These are phyloP conservation scores for Calonectria ilicicola DNA, from an alignment of 2,329 filamentous ascomycete species.

Conservation along the genomic window DNA sequence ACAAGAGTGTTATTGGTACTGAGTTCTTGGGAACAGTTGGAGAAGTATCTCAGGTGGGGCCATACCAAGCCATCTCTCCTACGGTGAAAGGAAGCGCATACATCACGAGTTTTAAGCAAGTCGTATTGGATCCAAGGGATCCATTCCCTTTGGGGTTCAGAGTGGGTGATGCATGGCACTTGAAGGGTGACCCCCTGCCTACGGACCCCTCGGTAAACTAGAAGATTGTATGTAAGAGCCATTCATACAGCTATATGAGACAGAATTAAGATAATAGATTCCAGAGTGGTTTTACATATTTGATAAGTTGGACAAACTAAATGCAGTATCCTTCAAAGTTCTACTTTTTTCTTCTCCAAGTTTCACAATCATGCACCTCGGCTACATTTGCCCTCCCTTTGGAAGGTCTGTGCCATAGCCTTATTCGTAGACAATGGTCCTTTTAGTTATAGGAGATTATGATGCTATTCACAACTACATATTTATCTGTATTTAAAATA, in stretches of 20 bases:
- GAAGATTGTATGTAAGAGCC: too few species aligned
- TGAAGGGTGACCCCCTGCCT: background rate
- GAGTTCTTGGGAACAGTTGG: conserved; percentile 25
- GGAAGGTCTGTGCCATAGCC: too few species aligned
- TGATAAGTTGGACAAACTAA: too few species aligned
- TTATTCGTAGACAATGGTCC: too few species aligned
- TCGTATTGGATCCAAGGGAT: conserved; percentile 27
- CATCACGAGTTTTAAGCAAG: conserved; percentile 34
- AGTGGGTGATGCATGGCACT: conserved; percentile 29
- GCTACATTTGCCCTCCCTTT: too few species aligned
- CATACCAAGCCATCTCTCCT: conserved; percentile 22
- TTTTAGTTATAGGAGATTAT: too few species aligned
- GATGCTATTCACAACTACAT: too few species aligned
- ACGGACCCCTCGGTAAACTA: background rate
- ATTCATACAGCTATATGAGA: background rate
- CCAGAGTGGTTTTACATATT: background rate
- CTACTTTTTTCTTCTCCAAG: too few species aligned
- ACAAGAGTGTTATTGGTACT: conserved; percentile 25
- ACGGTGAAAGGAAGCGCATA: conserved; percentile 26
- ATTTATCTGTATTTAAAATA: too few species aligned
- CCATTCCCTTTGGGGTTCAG: conserved; percentile 30
- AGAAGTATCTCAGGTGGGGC: conserved; percentile 20
- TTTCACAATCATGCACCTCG: too few species aligned
- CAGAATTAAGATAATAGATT: background rate
- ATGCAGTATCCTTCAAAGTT: too few species aligned